Conservation (phyloP, 2,329 filamentous ascomycete species). For the Alternaria gansuensis region DNA sequence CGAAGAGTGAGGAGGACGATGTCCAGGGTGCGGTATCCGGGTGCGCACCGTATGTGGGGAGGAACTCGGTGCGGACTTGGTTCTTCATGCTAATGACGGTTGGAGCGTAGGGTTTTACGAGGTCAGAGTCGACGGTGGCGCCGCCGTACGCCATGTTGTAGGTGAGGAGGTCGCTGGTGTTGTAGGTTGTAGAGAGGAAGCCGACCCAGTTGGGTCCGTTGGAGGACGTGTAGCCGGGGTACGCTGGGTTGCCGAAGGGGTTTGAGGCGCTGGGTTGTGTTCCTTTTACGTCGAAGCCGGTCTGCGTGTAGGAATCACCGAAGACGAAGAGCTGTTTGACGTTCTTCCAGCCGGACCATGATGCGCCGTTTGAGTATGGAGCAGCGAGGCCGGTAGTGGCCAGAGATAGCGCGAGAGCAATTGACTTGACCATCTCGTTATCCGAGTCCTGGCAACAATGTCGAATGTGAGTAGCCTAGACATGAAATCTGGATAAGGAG, state of each 20-base stretch:
- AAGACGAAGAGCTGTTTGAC: conserved; percentile 50
- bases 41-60: conserved; percentile 53
- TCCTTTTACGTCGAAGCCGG: conserved; percentile 64
- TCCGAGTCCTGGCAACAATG: neutral
- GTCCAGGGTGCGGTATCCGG: conserved; percentile 55
- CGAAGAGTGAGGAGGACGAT: conserved; percentile 57
- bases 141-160: conserved; percentile 63
- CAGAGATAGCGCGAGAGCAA: conserved; percentile 34
- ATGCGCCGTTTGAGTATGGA: conserved; percentile 25
- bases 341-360: conserved; percentile 47
- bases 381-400: conserved; percentile 34
- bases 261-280: conserved; percentile 63
- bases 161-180: conserved; percentile 57
- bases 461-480: conserved; percentile 5
- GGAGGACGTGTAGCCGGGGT: conserved; percentile 54
- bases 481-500: neutral
- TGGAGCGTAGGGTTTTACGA: conserved; percentile 60
- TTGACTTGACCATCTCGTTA: conserved; percentile 36
- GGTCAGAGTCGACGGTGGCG: conserved; percentile 54
- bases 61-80: conserved; percentile 59
- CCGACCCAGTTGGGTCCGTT: conserved; percentile 67
- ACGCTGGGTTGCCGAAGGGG: conserved; percentile 69
- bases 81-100: conserved; percentile 62
- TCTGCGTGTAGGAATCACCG: conserved; percentile 69
- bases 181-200: conserved; percentile 52